Percentiles rank a stretch among this genome's conserved stretches.
Conservation (phyloP, 2,329 filamentous ascomycete genomes). For the Pseudofabraea citricarpa region DNA sequence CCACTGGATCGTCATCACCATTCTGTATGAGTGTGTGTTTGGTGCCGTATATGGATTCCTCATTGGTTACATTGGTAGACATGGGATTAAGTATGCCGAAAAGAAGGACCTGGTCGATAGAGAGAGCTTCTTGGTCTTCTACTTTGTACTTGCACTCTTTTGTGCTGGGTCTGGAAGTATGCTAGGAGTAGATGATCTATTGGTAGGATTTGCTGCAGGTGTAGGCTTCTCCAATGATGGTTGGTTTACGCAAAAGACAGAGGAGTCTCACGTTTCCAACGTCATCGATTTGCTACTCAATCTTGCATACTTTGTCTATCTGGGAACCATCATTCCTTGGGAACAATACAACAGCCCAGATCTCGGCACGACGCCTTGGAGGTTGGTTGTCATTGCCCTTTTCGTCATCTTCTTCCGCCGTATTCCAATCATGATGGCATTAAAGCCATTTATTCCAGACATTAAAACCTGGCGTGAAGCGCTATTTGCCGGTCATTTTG, state of each 20-base stretch:
- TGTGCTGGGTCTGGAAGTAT: conserved; percentile 91
- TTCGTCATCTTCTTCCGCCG: conserved; percentile 94
- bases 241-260: conserved; percentile 97
- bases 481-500: conserved; percentile 94
- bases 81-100: conserved; percentile 85
- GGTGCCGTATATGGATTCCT: conserved; percentile 83
- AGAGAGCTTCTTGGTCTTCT: conserved; percentile 97
- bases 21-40: conserved; percentile 94
- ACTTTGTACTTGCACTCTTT: conserved; percentile 93
- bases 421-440: conserved; percentile 85
- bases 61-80: conserved; percentile 84
- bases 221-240: conserved; percentile 99
- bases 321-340: conserved; percentile 97
- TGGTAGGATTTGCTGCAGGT: conserved; percentile 90
- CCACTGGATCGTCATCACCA: conserved; percentile 84
- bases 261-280: conserved; percentile 98
- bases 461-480: conserved; percentile 98
- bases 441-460: conserved; percentile 93
- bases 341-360: conserved; percentile 74
- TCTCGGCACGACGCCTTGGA: conserved; percentile 79
- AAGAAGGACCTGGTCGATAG: conserved; percentile 82
- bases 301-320: conserved; percentile 95
- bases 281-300: conserved; percentile 97
- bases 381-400: conserved; percentile 86
- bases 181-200: conserved; percentile 85